Percentiles rank a stretch among this genome's conserved stretches.
Evolutionary conservation across 371 early-diverging fungal species (phyloP).

Genomic region (Rhizopus sp.): DNA sequence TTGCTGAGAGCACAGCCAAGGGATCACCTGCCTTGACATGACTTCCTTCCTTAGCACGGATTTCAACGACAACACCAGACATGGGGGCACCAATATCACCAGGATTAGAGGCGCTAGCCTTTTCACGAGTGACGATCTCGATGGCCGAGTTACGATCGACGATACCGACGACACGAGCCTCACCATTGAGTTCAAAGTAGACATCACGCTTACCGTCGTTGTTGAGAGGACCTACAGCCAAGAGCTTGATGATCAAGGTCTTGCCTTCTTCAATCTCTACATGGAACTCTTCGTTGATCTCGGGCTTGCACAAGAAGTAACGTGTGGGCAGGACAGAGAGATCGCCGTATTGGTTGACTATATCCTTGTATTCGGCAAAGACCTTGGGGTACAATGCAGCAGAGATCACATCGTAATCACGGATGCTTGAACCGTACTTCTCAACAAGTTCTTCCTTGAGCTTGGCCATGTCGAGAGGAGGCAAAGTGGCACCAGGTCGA

Average conservation of each 20-base stretch:
- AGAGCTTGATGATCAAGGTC: slow-evolving; percentile 85
- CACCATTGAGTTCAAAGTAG: slow-evolving; percentile 94
- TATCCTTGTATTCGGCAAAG: slow-evolving; percentile 85
- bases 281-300: slow-evolving; percentile 85
- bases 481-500: slow-evolving; percentile 85
- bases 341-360: slow-evolving; percentile 79
- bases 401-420: slow-evolving; percentile 84
- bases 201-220: slow-evolving; percentile 86
- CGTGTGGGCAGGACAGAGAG: slow-evolving; percentile 87
- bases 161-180: slow-evolving; percentile 83
- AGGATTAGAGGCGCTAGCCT: slow-evolving; percentile 76
- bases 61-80: slow-evolving; percentile 92
- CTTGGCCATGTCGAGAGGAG: slow-evolving; percentile 75
- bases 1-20: slow-evolving; percentile 87
- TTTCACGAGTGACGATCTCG: slow-evolving; percentile 69
- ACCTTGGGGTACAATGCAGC: slow-evolving; percentile 94
- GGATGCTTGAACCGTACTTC: slow-evolving; percentile 74
- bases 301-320: slow-evolving; percentile 85
- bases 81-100: slow-evolving; percentile 95
- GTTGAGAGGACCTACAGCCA: slow-evolving; percentile 88
- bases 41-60: slow-evolving; percentile 80
- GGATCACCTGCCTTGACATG: slow-evolving; percentile 89
- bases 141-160: slow-evolving; percentile 63
- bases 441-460: slow-evolving; percentile 74
- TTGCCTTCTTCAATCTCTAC: slow-evolving; percentile 88